Conservation (phyloP, 768 basidiomycete species). For the Lactifluus hygrophoroides region DNA sequence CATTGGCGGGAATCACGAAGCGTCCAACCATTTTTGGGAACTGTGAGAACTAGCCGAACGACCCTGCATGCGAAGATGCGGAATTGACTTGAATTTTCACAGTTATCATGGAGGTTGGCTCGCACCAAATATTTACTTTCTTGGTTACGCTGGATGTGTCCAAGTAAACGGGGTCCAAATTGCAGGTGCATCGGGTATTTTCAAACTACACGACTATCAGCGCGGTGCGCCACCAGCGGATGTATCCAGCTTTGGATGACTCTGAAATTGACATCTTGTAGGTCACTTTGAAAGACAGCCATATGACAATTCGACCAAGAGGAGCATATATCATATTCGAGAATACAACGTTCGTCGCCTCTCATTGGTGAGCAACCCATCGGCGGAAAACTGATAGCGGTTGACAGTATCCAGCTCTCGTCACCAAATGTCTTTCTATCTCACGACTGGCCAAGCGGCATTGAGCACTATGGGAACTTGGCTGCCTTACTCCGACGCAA, state of each 20-base stretch:
- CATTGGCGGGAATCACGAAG: constrained; percentile 98
- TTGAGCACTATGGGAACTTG: constrained; percentile 75
- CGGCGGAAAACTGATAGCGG: not conserved
- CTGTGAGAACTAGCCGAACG: constrained; percentile 43
- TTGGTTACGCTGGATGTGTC: constrained; percentile 86
- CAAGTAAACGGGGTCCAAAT: constrained; percentile 83
- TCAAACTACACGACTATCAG: constrained; percentile 65
- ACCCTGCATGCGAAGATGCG: constrained; percentile 6
- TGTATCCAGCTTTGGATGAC: constrained; percentile 14
- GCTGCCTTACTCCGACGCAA: constrained; percentile 60
- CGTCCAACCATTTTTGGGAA: constrained; percentile 95
- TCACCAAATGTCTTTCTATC: constrained; percentile 76
- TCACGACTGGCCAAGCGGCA: constrained; percentile 91
- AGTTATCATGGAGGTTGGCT: constrained; percentile 97
- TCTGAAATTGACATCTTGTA: constrained; percentile 23
- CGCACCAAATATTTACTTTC: constrained; percentile 92
- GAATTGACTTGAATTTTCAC: not conserved
- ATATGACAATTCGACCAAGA: constrained; percentile 60
- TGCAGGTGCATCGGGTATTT: constrained; percentile 89
- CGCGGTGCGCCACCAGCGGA: constrained; percentile 36
- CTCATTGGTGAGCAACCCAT: constrained; percentile 45
- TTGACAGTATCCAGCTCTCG: constrained; percentile 36
- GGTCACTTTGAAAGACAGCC: constrained; percentile 80
- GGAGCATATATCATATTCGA: constrained; percentile 87
- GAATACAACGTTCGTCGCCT: constrained; percentile 76